phyloP scores from a whole-genome alignment of 2,329 filamentous ascomycete species.

The Colletotrichum lentis region DNA sequence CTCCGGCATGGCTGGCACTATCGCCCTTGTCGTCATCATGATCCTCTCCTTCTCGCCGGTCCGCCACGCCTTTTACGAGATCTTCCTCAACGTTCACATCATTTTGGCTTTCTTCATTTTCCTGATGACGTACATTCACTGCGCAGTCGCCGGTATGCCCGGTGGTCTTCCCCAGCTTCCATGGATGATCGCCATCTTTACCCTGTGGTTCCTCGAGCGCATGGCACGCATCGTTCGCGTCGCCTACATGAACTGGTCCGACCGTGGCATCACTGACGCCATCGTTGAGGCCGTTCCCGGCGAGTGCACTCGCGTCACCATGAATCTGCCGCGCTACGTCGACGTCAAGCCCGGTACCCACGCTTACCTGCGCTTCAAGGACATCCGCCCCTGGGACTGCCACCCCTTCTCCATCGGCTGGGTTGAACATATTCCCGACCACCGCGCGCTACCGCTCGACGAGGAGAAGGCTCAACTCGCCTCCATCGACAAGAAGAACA shows the following conservation, averaged over 20 bases:
- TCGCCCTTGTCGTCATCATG: constrained; percentile 71
- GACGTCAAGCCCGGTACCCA: constrained; percentile 75
- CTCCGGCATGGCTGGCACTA: constrained; percentile 68
- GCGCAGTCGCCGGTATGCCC: constrained; percentile 69
- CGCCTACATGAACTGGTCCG: constrained; percentile 71
- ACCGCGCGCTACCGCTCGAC: constrained; percentile 45
- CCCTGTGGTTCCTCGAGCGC: constrained; percentile 81
- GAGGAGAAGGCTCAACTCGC: constrained; percentile 52
- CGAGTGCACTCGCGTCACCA: constrained; percentile 74
- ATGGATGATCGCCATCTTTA: constrained; percentile 77
- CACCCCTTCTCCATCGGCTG: constrained; percentile 84
- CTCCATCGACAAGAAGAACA: constrained; percentile 52
- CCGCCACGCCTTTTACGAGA: constrained; percentile 96
- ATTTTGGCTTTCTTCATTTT: constrained; percentile 74
- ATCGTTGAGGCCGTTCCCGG: constrained; percentile 73
- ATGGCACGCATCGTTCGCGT: constrained; percentile 69
- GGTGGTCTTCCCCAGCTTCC: constrained; percentile 75
- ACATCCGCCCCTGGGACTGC: constrained; percentile 73
- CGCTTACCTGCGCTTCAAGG: constrained; percentile 75
- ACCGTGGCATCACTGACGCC: constrained; percentile 68
- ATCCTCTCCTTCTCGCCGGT: constrained; percentile 79
- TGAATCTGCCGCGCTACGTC: constrained; percentile 73
- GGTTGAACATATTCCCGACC: constrained; percentile 64
- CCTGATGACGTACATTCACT: constrained; percentile 80
- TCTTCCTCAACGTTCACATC: constrained; percentile 89